phyloP scores from a whole-genome alignment of 2,329 filamentous ascomycete genomes.

The Aspergillus eucalypticola region DNA sequence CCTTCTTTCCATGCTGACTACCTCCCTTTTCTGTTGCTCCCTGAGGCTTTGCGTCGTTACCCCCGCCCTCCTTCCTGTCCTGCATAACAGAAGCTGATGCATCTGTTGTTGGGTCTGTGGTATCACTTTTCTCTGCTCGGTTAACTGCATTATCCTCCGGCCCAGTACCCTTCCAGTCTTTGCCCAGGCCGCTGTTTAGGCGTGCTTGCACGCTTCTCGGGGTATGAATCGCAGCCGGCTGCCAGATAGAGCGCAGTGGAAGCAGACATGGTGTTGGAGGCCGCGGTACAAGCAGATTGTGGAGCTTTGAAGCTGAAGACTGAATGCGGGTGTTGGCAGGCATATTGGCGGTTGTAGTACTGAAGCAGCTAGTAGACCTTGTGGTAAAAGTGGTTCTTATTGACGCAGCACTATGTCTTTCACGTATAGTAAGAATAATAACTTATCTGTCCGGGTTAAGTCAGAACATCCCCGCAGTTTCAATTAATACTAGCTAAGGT shows the following conservation, averaged over 20 bases:
- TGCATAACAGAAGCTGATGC: slow-evolving; percentile 30
- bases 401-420: background rate
- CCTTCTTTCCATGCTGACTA: slow-evolving; percentile 38
- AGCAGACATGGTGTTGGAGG: slow-evolving; percentile 18
- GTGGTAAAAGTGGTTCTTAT: background rate
- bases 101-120: slow-evolving; percentile 35
- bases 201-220: slow-evolving; percentile 18
- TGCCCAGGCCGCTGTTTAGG: slow-evolving; percentile 21
- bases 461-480: background rate
- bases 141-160: slow-evolving; percentile 36
- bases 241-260: slow-evolving; percentile 21
- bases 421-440: background rate
- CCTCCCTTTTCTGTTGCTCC: slow-evolving; percentile 45
- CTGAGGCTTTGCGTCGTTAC: slow-evolving; percentile 40
- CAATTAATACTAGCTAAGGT: background rate
- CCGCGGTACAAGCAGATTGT: slow-evolving; percentile 15
- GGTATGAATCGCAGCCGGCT: slow-evolving; percentile 15
- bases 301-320: slow-evolving; percentile 15
- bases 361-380: background rate
- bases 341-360: slow-evolving; percentile 17
- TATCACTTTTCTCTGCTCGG: slow-evolving; percentile 33
- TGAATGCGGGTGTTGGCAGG: slow-evolving; percentile 15
- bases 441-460: background rate
- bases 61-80: slow-evolving; percentile 32
- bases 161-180: slow-evolving; percentile 38